Percentiles rank a stretch among this genome's conserved stretches.
phyloP scores from a whole-genome alignment of 2,329 filamentous ascomycete species.

The Fusarium tupiense region DNA sequence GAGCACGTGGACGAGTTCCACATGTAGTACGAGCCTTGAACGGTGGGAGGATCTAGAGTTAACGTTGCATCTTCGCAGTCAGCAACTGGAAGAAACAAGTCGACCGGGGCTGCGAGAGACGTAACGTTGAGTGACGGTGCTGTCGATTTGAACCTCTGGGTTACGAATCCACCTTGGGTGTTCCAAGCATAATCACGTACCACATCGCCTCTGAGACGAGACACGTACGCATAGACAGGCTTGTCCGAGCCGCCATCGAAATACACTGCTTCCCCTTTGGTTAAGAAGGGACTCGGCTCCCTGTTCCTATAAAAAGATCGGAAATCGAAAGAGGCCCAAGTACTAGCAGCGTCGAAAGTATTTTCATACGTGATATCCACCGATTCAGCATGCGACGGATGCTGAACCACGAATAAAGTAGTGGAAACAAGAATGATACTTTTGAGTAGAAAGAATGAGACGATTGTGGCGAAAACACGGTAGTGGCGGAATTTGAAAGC shows the following conservation, averaged over 20 bases:
- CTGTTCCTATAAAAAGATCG: fast-evolving
- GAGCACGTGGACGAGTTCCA: not conserved
- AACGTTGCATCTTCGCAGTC: not conserved
- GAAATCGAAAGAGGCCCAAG: not conserved
- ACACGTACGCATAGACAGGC: not conserved
- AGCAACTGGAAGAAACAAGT: not conserved
- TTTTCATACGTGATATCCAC: not conserved
- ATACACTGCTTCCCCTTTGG: fast-evolving
- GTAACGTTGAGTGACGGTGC: fast-evolving
- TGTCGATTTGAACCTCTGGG: not conserved
- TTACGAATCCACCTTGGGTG: fast-evolving
- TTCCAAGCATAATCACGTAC: not conserved
- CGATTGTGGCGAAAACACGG: fast-evolving
- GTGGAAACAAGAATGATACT: not conserved
- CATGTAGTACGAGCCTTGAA: not conserved
- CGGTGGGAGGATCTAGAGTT: not conserved
- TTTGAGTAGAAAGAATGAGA: not conserved
- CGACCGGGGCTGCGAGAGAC: not conserved
- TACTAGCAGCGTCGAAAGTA: not conserved
- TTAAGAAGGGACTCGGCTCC: not conserved
- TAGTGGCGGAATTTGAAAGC: fast-evolving
- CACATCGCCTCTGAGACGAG: not conserved
- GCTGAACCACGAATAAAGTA: not conserved
- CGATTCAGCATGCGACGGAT: not conserved
- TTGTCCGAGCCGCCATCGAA: not conserved